Evolutionary conservation across 257 asterid genomes (phyloP).

Genomic region (Misopates orontium): DNA sequence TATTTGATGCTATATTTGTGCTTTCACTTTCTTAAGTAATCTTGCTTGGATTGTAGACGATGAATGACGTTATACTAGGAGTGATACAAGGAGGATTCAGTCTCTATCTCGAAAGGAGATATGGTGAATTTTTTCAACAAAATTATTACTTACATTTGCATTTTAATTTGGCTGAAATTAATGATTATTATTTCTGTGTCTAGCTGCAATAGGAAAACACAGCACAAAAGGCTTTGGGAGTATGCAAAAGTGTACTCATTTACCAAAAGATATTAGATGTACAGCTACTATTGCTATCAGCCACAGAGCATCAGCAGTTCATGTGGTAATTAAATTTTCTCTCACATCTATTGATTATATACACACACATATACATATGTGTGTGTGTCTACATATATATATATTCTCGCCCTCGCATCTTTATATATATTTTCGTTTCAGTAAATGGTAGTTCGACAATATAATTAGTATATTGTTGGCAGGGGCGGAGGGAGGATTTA

Average conservation of each 20-base stretch:
- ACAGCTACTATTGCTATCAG: conserved; percentile 4
- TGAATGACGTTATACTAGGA: conserved; percentile 11
- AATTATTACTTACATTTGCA: background rate
- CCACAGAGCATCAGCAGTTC: conserved; percentile 5
- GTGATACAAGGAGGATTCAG: conserved; percentile 8
- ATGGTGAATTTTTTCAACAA: background rate
- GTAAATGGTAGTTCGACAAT: no score
- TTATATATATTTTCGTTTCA: no score
- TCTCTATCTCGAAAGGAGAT: conserved; percentile 13
- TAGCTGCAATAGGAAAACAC: background rate
- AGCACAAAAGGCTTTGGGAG: conserved; percentile 8
- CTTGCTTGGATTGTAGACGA: background rate
- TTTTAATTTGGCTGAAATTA: background rate
- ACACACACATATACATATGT: no score
- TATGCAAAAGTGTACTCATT: background rate
- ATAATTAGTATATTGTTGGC: no score
- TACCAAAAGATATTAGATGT: conserved; percentile 11
- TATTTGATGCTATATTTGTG: background rate
- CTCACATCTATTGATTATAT: no score
- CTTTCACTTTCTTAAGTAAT: background rate
- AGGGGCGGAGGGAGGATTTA: no score
- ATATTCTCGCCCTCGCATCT: no score
- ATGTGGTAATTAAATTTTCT: no score
- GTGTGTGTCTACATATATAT: no score
- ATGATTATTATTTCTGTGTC: background rate